Percentiles rank a stretch among this genome's conserved stretches.
Conservation (phyloP, 1,139 yeast genomes). For the Citeromyces siamensis region DNA sequence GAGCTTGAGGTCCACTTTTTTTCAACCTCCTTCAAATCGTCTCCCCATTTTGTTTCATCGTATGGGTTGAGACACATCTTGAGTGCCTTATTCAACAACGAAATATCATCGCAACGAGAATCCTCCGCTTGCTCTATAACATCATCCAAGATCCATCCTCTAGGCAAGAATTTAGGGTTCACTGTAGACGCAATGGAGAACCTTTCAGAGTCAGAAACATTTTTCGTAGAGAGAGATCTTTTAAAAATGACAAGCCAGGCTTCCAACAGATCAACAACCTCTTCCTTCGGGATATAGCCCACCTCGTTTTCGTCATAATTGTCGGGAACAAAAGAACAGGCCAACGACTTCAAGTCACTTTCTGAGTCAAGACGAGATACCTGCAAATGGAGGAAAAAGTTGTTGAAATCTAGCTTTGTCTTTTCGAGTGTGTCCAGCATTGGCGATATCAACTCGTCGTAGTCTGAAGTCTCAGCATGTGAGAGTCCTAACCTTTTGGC, state of each 20-base stretch:
- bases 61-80: conserved; percentile 56
- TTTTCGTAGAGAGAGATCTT: conserved; percentile 25
- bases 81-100: conserved; percentile 36
- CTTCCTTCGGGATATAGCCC: conserved; percentile 21
- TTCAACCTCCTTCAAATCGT: conserved; percentile 42
- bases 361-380: conserved; percentile 19
- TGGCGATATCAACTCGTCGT: conserved; percentile 42
- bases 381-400: conserved; percentile 60
- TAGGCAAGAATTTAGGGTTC: conserved; percentile 76
- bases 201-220: conserved; percentile 24
- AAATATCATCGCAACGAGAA: conserved; percentile 18
- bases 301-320: conserved; percentile 12
- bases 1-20: conserved; percentile 38
- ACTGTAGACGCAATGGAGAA: conserved; percentile 25
- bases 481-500: conserved; percentile 57
- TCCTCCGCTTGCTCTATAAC: conserved; percentile 45
- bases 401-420: conserved; percentile 67
- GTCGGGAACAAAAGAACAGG: conserved; percentile 14
- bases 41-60: conserved; percentile 51
- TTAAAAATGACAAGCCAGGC: conserved; percentile 30
- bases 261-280: conserved; percentile 20
- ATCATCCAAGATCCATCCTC: conserved; percentile 81
- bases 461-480: conserved; percentile 25
- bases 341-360: conserved; percentile 16
- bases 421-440: conserved; percentile 49